phyloP scores from a whole-genome alignment of 2,329 filamentous ascomycete species.

The Talaromyces sp. region DNA sequence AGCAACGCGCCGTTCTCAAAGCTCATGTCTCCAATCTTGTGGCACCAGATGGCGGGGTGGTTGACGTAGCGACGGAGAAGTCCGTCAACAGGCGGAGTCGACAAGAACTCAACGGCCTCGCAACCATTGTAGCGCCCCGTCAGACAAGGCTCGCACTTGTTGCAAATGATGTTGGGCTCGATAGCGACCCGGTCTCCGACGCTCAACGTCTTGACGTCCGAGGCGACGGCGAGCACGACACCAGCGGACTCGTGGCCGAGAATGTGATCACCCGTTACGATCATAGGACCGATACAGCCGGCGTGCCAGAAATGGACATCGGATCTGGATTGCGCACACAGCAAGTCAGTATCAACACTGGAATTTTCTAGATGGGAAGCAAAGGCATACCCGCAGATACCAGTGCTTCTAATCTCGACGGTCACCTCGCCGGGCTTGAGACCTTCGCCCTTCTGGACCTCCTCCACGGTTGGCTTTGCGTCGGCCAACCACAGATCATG shows the following conservation, averaged over 20 bases:
- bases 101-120: slow-evolving; percentile 77
- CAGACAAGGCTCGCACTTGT: slow-evolving; percentile 81
- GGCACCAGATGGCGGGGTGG: slow-evolving; percentile 90
- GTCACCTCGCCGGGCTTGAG: slow-evolving; percentile 80
- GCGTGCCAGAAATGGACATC: slow-evolving; percentile 98
- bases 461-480: slow-evolving; percentile 68
- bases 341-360: not conserved
- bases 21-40: slow-evolving; percentile 89
- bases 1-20: slow-evolving; percentile 87
- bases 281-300: slow-evolving; percentile 92
- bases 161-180: slow-evolving; percentile 91
- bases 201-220: slow-evolving; percentile 70
- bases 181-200: slow-evolving; percentile 87
- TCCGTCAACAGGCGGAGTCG: slow-evolving; percentile 82
- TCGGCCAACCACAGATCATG: slow-evolving; percentile 88
- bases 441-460: slow-evolving; percentile 60
- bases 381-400: slow-evolving; percentile 77
- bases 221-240: slow-evolving; percentile 64
- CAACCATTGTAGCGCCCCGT: slow-evolving; percentile 95
- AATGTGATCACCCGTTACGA: slow-evolving; percentile 81
- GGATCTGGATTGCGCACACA: slow-evolving; percentile 50
- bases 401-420: slow-evolving; percentile 84
- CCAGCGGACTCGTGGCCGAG: slow-evolving; percentile 88
- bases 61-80: slow-evolving; percentile 89
- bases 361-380: not conserved